Conservation (phyloP, 2,329 filamentous ascomycete species). For the Hirsutella thompsonii region DNA sequence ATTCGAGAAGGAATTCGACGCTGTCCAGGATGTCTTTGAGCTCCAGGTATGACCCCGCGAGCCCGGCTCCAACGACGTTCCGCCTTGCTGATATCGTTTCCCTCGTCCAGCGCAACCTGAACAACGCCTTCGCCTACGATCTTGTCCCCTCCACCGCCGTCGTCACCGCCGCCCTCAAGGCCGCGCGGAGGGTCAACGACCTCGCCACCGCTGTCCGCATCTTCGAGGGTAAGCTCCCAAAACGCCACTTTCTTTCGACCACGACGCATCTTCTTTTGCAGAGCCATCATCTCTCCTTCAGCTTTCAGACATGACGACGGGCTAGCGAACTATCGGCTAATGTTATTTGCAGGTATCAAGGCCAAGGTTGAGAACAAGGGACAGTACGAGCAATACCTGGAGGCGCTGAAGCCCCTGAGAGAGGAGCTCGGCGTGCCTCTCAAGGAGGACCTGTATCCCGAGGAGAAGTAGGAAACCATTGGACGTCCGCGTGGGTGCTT, state of each 20-base stretch:
- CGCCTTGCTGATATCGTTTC: neutral
- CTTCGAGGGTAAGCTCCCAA: constrained; percentile 70
- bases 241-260: neutral
- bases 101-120: constrained; percentile 76
- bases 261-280: too few species aligned
- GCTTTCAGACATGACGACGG: neutral
- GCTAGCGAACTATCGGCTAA: constrained; percentile 1
- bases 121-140: constrained; percentile 99
- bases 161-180: constrained; percentile 80
- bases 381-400: constrained; percentile 94
- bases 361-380: constrained; percentile 98
- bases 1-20: constrained; percentile 99
- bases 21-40: constrained; percentile 97
- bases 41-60: constrained; percentile 65
- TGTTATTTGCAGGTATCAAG: constrained; percentile 91
- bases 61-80: constrained; percentile 4
- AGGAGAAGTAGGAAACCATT: constrained; percentile 28
- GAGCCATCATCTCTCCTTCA: neutral
- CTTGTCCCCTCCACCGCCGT: constrained; percentile 90
- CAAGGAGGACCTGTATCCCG: constrained; percentile 87
- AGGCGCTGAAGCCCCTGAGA: constrained; percentile 82
- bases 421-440: constrained; percentile 86
- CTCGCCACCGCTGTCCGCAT: constrained; percentile 95
- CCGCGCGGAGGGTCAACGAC: constrained; percentile 93
- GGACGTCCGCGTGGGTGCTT: neutral